A percentile compares a stretch with the other conserved stretches of the same genome.
These are phyloP conservation scores for Aspergillus costaricaensis DNA, from an alignment of 2,329 filamentous ascomycete species.

Conservation along the genomic window DNA sequence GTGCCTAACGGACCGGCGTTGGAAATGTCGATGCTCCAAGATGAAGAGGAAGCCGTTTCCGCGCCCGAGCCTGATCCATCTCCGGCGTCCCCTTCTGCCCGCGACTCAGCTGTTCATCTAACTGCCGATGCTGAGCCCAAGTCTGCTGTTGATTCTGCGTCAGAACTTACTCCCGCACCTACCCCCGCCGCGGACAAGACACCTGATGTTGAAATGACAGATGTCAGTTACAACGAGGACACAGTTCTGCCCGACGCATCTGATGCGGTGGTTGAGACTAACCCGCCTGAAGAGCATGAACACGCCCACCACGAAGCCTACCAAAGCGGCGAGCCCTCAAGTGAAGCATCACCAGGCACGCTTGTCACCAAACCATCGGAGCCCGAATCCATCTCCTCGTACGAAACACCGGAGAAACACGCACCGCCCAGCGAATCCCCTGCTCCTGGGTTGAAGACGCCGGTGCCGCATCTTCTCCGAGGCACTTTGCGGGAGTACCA, in stretches of 20 bases:
- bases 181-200: neutral
- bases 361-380: slow-evolving; percentile 48
- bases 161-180: slow-evolving; percentile 18
- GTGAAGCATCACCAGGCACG: slow-evolving; percentile 46
- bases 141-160: neutral
- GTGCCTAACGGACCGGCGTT: slow-evolving; percentile 34
- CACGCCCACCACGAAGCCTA: slow-evolving; percentile 25
- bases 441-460: slow-evolving; percentile 59
- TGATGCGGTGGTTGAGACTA: neutral
- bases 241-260: slow-evolving; percentile 3
- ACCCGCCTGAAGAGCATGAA: slow-evolving; percentile 20
- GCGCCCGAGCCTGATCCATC: slow-evolving; percentile 21
- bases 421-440: slow-evolving; percentile 43
- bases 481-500: slow-evolving; percentile 94
- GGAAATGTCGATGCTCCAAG: slow-evolving; percentile 33
- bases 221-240: slow-evolving; percentile 1
- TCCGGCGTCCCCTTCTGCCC: neutral
- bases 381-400: slow-evolving; percentile 47
- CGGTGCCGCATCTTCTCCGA: slow-evolving; percentile 78
- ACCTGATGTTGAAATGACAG: slow-evolving; percentile 6
- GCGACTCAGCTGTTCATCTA: neutral
- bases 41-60: slow-evolving; percentile 21
- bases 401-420: slow-evolving; percentile 39
- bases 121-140: neutral
- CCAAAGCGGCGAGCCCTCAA: slow-evolving; percentile 38